A percentile compares a stretch with the other conserved stretches of the same genome.
These are phyloP conservation scores for Aspergillus ellipticus DNA, from an alignment of 495 filamentous ascomycete genomes.

Conservation along the genomic window DNA sequence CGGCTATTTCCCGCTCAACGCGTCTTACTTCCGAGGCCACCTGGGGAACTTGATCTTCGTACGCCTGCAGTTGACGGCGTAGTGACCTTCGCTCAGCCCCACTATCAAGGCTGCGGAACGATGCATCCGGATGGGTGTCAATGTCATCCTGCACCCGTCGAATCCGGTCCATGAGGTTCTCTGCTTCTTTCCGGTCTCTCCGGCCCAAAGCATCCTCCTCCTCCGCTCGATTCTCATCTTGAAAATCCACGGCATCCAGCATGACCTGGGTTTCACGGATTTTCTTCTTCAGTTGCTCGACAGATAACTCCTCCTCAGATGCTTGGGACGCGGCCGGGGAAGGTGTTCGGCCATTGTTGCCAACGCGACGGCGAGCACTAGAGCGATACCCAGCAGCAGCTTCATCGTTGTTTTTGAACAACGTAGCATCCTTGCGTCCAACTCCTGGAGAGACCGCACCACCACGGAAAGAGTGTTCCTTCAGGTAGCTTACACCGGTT, in stretches of 20 bases:
- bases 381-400: slow-evolving; percentile 82
- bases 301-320: slow-evolving; percentile 75
- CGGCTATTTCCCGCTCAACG: slow-evolving; percentile 87
- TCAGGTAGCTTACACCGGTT: slow-evolving; percentile 96
- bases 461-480: slow-evolving; percentile 86
- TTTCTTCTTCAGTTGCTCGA: slow-evolving; percentile 88
- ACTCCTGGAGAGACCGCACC: slow-evolving; percentile 36
- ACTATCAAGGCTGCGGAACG: slow-evolving; percentile 68
- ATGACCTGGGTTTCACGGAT: slow-evolving; percentile 93
- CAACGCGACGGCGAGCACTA: slow-evolving; percentile 80
- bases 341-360: slow-evolving; percentile 72
- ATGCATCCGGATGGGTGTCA: slow-evolving; percentile 80
- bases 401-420: slow-evolving; percentile 96
- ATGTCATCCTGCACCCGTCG: slow-evolving; percentile 96
- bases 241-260: slow-evolving; percentile 96
- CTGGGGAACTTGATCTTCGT: slow-evolving; percentile 86
- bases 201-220: slow-evolving; percentile 91
- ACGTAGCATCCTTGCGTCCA: slow-evolving; percentile 85
- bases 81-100: slow-evolving; percentile 82
- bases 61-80: slow-evolving; percentile 80
- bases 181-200: slow-evolving; percentile 84
- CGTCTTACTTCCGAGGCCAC: slow-evolving; percentile 87
- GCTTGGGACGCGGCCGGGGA: slow-evolving; percentile 70
- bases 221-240: slow-evolving; percentile 83
- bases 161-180: slow-evolving; percentile 90